Conservation (phyloP, 352 stramenopile species). For the Globisporangium paddicum region DNA sequence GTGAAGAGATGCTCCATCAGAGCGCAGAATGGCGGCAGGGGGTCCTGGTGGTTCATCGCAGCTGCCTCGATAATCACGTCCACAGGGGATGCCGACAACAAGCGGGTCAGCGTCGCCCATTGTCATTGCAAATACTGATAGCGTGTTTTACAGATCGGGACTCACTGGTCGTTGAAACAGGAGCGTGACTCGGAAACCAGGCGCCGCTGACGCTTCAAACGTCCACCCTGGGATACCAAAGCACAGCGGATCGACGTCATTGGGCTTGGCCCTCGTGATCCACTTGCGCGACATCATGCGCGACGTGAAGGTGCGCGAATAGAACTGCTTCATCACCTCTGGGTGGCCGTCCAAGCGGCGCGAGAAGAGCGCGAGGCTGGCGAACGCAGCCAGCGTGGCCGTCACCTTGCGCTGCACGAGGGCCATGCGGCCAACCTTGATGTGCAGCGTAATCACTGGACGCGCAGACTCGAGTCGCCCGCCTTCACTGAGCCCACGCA, state of each 20-base stretch:
- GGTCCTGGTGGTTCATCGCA: background rate
- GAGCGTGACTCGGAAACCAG: background rate
- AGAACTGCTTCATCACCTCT: background rate
- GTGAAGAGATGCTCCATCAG: background rate
- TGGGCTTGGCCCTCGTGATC: background rate
- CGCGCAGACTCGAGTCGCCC: too few relatives aligned
- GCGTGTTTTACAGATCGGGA: background rate
- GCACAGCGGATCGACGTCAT: background rate
- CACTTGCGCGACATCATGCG: background rate
- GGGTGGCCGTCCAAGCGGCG: background rate
- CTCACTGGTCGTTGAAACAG: background rate
- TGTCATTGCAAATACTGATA: background rate
- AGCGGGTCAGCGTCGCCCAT: background rate
- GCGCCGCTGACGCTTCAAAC: background rate
- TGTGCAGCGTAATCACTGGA: too few relatives aligned
- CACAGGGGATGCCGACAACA: background rate
- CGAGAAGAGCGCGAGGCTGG: background rate
- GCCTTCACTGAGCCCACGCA: too few relatives aligned
- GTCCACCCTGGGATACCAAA: background rate
- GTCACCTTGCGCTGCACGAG: background rate
- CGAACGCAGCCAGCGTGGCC: background rate
- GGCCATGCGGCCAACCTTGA: too few relatives aligned
- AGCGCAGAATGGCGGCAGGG: background rate
- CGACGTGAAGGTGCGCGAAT: background rate
- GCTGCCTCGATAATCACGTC: background rate